phyloP scores from a whole-genome alignment of 495 filamentous ascomycete species.

The Penicillium robsamsonii region DNA sequence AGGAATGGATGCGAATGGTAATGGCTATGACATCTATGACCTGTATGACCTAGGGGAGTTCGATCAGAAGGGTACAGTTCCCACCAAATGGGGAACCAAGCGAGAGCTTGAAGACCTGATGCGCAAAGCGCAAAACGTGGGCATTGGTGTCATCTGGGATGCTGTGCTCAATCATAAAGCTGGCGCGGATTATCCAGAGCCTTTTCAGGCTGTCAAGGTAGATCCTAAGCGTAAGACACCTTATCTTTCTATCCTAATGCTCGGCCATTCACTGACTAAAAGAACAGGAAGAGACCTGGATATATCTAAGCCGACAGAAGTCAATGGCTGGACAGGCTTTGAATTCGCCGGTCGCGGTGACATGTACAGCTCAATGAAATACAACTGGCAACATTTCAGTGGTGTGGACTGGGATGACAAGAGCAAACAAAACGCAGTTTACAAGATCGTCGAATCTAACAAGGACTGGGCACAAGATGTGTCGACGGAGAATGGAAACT shows the following conservation, averaged over 20 bases:
- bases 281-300: slow-evolving; percentile 52
- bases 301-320: slow-evolving; percentile 58
- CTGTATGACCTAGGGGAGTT: slow-evolving; percentile 77
- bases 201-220: slow-evolving; percentile 60
- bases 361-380: slow-evolving; percentile 60
- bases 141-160: slow-evolving; percentile 67
- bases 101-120: slow-evolving; percentile 57
- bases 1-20: slow-evolving; percentile 57
- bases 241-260: neutral
- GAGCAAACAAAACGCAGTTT: slow-evolving; percentile 60
- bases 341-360: slow-evolving; percentile 61
- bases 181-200: slow-evolving; percentile 62
- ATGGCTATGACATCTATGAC: slow-evolving; percentile 79
- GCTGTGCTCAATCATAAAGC: slow-evolving; percentile 77
- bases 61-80: slow-evolving; percentile 62
- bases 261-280: neutral
- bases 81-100: slow-evolving; percentile 74
- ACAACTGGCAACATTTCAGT: slow-evolving; percentile 69
- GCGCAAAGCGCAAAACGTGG: slow-evolving; percentile 47
- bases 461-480: slow-evolving; percentile 68
- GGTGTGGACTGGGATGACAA: slow-evolving; percentile 66
- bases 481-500: slow-evolving; percentile 65
- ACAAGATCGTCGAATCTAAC: slow-evolving; percentile 61
- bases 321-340: slow-evolving; percentile 67
- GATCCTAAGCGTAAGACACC: slow-evolving; percentile 46